phyloP scores from a whole-genome alignment of 306 rosid species.

The Cucumis melo region DNA sequence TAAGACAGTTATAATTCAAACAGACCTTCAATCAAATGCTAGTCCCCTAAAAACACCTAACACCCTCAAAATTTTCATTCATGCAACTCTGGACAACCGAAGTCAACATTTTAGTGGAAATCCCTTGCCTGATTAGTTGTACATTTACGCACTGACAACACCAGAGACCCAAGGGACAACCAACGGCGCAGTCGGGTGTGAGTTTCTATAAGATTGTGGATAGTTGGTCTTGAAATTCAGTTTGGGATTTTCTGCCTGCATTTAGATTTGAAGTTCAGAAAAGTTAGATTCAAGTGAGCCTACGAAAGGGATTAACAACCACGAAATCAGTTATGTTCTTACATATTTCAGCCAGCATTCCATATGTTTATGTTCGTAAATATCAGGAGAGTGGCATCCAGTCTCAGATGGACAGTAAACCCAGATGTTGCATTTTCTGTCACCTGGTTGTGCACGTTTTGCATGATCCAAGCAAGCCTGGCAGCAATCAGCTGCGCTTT shows the following conservation, averaged over 20 bases:
- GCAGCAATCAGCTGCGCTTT: conserved; percentile 96
- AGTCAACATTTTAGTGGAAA: background rate
- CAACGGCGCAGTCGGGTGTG: conserved; percentile 53
- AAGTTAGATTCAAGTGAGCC: conserved; percentile 9
- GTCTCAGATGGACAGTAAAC: conserved; percentile 82
- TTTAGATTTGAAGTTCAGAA: conserved; percentile 10
- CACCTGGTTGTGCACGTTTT: conserved; percentile 46
- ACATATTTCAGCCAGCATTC: conserved; percentile 97
- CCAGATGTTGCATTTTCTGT: conserved; percentile 78
- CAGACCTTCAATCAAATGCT: background rate
- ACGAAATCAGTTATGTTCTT: conserved; percentile 17
- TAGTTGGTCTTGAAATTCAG: conserved; percentile 62
- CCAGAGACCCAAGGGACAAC: conserved; percentile 85
- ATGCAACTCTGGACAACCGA: conserved; percentile 1
- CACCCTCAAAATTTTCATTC: conserved; percentile 5
- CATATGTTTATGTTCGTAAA: conserved; percentile 61
- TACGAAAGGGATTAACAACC: background rate
- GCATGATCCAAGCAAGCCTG: conserved; percentile 92
- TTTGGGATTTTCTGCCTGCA: conserved; percentile 64
- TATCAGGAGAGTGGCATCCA: conserved; percentile 90
- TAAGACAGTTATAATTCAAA: background rate
- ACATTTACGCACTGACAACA: conserved; percentile 18
- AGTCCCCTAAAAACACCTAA: background rate
- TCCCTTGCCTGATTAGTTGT: background rate
- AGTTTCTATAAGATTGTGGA: conserved; percentile 49